Evolutionary conservation across 768 basidiomycete species (phyloP), one percentile per base, ranked within the genome.

Genomic region (Boletus vermiculosoides): DNA sequence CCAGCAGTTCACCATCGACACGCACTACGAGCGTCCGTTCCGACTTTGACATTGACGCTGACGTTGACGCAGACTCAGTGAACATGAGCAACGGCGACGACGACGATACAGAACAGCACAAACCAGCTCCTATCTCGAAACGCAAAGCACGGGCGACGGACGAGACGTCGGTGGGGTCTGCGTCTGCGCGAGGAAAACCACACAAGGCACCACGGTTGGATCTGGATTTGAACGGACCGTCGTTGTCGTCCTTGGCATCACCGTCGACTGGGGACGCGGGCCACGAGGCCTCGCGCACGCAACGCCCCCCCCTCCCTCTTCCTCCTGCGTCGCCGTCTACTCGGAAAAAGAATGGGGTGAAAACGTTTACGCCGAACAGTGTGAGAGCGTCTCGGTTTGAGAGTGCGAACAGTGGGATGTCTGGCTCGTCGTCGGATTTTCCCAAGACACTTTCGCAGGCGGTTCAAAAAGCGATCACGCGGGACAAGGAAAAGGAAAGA

Each of bases 121-220:
- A 45, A 18, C 45, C 45, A 3, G 46, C 56, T 53, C 64, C 62
- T 60, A 60, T 62, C 33, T 49, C 60, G 2, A 71, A 73, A 58
- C 67, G 70, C 46, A 71, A 73, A 25, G 71, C 62, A 12, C 34
- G 44, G 5, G 16, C 5, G 9, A 30, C 56, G 3, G 59, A 58
- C 45, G 65, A 60, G 30, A 50, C 37, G 18, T 44, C 54, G n/a
- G 39, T 15, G n/a, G 48, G 16, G 9, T 50, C 49, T 37, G 23
- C 9, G 30, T 23, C 57, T 12, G 34, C n/a, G 18, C 56, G 57
- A 5, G 36, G 34, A 16, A 62, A 34, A 22, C 59, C 60, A 1
- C 52, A 22, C 45, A 73, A 73, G 52, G 16, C 52, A 15, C 63
- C 67, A 0, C 62, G 71, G 11, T 46, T 71, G 36, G 57, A 63